Conservation (phyloP, 345 rosid genomes). For the Eucalyptus dawsonii region DNA sequence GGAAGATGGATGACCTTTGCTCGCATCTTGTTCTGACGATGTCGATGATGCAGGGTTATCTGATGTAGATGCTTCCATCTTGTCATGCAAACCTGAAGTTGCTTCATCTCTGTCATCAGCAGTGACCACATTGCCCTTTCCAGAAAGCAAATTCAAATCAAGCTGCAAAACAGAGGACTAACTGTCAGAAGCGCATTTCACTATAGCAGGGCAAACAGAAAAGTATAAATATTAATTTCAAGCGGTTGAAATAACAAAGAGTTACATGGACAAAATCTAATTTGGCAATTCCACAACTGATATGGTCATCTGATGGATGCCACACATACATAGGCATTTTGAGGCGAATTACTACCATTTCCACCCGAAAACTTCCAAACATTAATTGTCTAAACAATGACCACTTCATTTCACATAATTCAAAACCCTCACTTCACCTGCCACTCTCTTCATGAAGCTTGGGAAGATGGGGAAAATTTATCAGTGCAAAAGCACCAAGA, state of each 20-base stretch:
- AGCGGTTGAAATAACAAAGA: not conserved
- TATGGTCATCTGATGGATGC: not conserved
- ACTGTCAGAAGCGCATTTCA: not conserved
- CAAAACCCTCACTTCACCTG: not conserved
- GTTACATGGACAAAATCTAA: not conserved
- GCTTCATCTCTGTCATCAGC: not conserved
- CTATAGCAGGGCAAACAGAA: not conserved
- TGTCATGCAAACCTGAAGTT: not conserved
- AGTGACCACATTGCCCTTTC: not conserved
- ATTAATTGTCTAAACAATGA: not conserved
- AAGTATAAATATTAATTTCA: not conserved
- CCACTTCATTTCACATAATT: not conserved
- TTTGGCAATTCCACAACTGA: not conserved
- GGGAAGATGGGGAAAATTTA: not conserved
- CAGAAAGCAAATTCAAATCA: constrained; percentile 24
- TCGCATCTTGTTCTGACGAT: not conserved
- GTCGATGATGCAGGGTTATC: not conserved
- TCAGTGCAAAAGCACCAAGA: not conserved
- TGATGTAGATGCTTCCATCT: not conserved
- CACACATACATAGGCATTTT: not conserved
- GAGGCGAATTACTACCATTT: not conserved
- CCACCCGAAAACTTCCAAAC: not conserved
- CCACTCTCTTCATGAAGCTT: not conserved
- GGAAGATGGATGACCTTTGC: not conserved
- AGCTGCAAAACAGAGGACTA: constrained; percentile 15